Percentiles rank a stretch among this genome's conserved stretches.
phyloP scores from a whole-genome alignment of 2,329 filamentous ascomycete genomes.

The Metarhizium rileyi region DNA sequence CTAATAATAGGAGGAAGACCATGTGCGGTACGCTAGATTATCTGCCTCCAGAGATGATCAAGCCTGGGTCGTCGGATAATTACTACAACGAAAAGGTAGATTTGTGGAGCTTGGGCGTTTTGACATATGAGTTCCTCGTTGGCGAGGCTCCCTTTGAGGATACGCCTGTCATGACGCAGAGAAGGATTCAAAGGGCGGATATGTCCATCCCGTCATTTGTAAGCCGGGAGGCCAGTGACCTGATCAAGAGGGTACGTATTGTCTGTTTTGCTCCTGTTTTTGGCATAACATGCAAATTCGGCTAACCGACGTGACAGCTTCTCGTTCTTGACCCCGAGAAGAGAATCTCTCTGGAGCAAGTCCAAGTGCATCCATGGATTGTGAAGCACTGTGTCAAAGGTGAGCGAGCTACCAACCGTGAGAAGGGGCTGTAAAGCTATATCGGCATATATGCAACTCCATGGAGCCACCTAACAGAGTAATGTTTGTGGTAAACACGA shows the following conservation, averaged over 20 bases:
- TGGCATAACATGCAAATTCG: neutral
- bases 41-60: slow-evolving; percentile 95
- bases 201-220: slow-evolving; percentile 90
- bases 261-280: neutral
- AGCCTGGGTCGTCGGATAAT: slow-evolving; percentile 68
- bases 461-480: slow-evolving; percentile 7
- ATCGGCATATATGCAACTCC: slow-evolving; percentile 11
- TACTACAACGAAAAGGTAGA: slow-evolving; percentile 95
- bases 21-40: slow-evolving; percentile 98
- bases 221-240: slow-evolving; percentile 77
- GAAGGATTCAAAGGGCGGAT: slow-evolving; percentile 78
- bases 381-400: slow-evolving; percentile 79
- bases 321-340: slow-evolving; percentile 91
- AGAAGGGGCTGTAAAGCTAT: slow-evolving; percentile 26
- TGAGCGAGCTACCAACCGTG: slow-evolving; percentile 42
- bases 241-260: slow-evolving; percentile 73
- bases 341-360: slow-evolving; percentile 78
- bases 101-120: slow-evolving; percentile 86
- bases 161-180: slow-evolving; percentile 85
- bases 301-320: slow-evolving; percentile 44
- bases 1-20: slow-evolving; percentile 85
- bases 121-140: slow-evolving; percentile 93
- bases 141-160: slow-evolving; percentile 97
- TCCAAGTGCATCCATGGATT: slow-evolving; percentile 91
- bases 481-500: slow-evolving; percentile 1